A percentile compares a stretch with the other conserved stretches of the same genome.
Conservation (phyloP, 768 basidiomycete genomes). For the Crepidotus variabilis region DNA sequence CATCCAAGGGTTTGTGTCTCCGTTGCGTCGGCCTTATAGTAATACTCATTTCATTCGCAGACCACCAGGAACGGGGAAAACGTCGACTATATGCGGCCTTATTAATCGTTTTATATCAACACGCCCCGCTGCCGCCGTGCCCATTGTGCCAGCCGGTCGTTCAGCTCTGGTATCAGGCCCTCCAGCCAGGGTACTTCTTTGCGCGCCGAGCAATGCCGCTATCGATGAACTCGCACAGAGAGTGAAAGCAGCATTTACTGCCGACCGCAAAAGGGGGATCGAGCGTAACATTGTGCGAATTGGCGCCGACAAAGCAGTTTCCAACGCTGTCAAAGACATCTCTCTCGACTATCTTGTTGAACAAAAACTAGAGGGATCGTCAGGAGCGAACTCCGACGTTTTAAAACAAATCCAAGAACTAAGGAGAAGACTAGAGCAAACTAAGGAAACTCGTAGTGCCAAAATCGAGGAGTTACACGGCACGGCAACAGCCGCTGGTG, state of each 20-base stretch:
- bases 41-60: slow-evolving; percentile 32
- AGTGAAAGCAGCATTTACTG: slow-evolving; percentile 73
- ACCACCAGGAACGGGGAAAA: slow-evolving; percentile 98
- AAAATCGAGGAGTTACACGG: slow-evolving; percentile 57
- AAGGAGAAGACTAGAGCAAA: slow-evolving; percentile 63
- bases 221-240: slow-evolving; percentile 94
- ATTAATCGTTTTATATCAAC: slow-evolving; percentile 76
- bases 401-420: slow-evolving; percentile 55
- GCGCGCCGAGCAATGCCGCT: slow-evolving; percentile 97
- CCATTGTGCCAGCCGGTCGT: slow-evolving; percentile 46
- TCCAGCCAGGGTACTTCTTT: slow-evolving; percentile 70
- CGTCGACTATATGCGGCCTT: slow-evolving; percentile 95
- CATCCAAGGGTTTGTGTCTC: slow-evolving; percentile 79
- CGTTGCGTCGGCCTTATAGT: not conserved
- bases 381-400: slow-evolving; percentile 43
- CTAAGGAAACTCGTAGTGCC: slow-evolving; percentile 54
- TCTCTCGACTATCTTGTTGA: slow-evolving; percentile 87
- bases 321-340: slow-evolving; percentile 77
- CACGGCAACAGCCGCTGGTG: slow-evolving; percentile 45
- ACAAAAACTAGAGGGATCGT: slow-evolving; percentile 50
- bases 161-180: slow-evolving; percentile 32
- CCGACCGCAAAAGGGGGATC: slow-evolving; percentile 47
- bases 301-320: slow-evolving; percentile 73
- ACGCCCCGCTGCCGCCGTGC: slow-evolving; percentile 51
- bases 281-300: slow-evolving; percentile 85